phyloP scores from a whole-genome alignment of 2,329 filamentous ascomycete species.

The Oidium heveae region DNA sequence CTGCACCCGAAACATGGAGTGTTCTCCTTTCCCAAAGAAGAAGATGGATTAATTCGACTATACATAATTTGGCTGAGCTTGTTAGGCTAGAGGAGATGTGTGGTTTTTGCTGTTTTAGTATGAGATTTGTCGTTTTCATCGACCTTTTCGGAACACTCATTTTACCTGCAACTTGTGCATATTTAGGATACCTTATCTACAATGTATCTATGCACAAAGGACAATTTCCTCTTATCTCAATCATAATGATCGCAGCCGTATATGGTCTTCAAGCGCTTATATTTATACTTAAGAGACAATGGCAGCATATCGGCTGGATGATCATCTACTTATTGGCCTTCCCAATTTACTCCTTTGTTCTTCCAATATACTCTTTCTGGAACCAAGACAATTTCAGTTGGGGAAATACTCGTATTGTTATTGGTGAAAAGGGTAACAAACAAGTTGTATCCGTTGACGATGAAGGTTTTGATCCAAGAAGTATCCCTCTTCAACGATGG shows the following conservation, averaged over 20 bases:
- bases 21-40: conserved; percentile 92
- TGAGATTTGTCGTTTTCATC: conserved; percentile 89
- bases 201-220: conserved; percentile 40
- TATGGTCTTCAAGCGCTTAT: conserved; percentile 92
- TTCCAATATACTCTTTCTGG: conserved; percentile 97
- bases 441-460: conserved; percentile 69
- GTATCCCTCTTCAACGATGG: conserved; percentile 86
- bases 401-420: conserved; percentile 95
- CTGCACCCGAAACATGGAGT: conserved; percentile 81
- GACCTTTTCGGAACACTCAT: conserved; percentile 85
- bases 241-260: conserved; percentile 69
- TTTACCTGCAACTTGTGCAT: conserved; percentile 67
- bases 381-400: conserved; percentile 97
- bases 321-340: conserved; percentile 93
- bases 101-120: conserved; percentile 96
- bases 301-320: conserved; percentile 99
- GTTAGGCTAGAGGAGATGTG: conserved; percentile 82
- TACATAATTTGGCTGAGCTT: conserved; percentile 85
- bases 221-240: conserved; percentile 63
- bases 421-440: conserved; percentile 80
- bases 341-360: conserved; percentile 73
- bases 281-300: conserved; percentile 89
- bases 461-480: conserved; percentile 71
- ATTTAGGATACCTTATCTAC: conserved; percentile 76
- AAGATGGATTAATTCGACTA: conserved; percentile 97